A percentile compares a stretch with the other conserved stretches of the same genome.
These are phyloP conservation scores for Erythrobasidium yunnanense DNA, from an alignment of 768 basidiomycete genomes.

Conservation along the genomic window DNA sequence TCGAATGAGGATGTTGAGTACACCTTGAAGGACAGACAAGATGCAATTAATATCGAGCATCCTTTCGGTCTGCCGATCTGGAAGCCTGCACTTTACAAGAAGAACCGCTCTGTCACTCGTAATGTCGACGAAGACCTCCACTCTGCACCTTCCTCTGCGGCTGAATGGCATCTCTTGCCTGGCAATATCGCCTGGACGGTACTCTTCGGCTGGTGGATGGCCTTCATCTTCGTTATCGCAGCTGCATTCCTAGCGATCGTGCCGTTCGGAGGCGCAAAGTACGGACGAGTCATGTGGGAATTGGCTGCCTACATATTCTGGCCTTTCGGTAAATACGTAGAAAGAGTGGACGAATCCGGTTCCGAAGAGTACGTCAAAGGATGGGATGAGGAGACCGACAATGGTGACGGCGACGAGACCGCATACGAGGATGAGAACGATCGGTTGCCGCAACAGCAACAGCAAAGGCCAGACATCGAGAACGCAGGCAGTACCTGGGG, in stretches of 20 bases:
- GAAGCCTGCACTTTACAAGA: constrained; percentile 98
- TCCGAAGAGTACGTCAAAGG: constrained; percentile 40
- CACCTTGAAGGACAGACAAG: constrained; percentile 88
- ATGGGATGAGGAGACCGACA: constrained; percentile 36
- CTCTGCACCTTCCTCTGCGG: constrained; percentile 78
- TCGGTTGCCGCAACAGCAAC: too few species aligned
- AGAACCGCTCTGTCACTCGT: constrained; percentile 88
- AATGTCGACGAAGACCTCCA: constrained; percentile 92
- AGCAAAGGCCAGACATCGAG: constrained; percentile 35
- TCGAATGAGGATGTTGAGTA: constrained; percentile 33
- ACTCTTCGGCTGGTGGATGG: constrained; percentile 88
- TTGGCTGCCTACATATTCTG: constrained; percentile 92
- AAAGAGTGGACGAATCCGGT: constrained; percentile 52
- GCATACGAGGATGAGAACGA: constrained; percentile 43
- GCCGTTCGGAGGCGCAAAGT: constrained; percentile 70
- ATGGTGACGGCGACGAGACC: constrained; percentile 45
- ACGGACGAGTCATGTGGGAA: constrained; percentile 75
- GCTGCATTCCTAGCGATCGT: constrained; percentile 60
- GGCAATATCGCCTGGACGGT: constrained; percentile 89
- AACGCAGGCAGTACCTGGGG: constrained; percentile 1
- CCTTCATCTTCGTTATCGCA: constrained; percentile 56
- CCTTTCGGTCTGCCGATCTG: constrained; percentile 98
- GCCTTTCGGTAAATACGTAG: constrained; percentile 97
- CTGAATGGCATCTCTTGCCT: constrained; percentile 80
- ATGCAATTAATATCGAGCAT: constrained; percentile 91